Base-by-base conservation (phyloP, 139 green algal species). In the Chlorella sorokiniana region DNA sequence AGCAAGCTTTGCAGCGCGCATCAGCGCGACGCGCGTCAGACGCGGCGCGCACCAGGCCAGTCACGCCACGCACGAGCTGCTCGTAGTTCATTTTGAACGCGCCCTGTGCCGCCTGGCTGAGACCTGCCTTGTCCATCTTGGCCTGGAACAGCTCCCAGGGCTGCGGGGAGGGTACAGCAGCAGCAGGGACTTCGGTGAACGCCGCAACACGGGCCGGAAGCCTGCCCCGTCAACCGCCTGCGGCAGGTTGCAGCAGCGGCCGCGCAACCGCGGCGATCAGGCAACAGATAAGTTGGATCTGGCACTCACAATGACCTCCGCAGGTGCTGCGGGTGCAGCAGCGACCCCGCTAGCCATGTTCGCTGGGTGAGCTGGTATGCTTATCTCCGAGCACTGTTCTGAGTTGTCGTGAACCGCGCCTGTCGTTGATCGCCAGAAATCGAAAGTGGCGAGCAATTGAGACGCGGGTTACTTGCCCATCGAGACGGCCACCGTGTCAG, bases 81-180 rank as follows among this genome's bases (percentile, higher is more conserved):
- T 95, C 89, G 72, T 95, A 98, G 84, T 98, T 98, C 51, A 88
- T 74, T 70, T 92, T 90, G 83, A 98, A 98, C 0, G 95, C 93
- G 1, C 79, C 91, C 22, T 97, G 91, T 0, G 95, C 94, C 5
- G 94, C 94, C 11, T 94, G 67, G 45, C 71, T 91, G 4, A 94
- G 83, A 40, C 86, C 87, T 11, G 85, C 86, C 16, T 64, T 81
- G 72, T 86, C 79, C 93, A 97, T 97, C 88, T 97, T 97, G 18
- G 75, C 52, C 81, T 92, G 79, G 48, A 96, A 88, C 40, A 86
- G 35, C 54, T 74, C 59, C 84, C 84, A 88, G 42, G 62, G 63
- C 78, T 81, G 79, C 63, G 42, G 4, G 67, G 16, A 54, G 0
- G 4, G 40, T n/a, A 41, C 20, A 27, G 22, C 14, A 7, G 6